Conservation (phyloP, 2,329 filamentous ascomycete species). For the Phoma sp. region DNA sequence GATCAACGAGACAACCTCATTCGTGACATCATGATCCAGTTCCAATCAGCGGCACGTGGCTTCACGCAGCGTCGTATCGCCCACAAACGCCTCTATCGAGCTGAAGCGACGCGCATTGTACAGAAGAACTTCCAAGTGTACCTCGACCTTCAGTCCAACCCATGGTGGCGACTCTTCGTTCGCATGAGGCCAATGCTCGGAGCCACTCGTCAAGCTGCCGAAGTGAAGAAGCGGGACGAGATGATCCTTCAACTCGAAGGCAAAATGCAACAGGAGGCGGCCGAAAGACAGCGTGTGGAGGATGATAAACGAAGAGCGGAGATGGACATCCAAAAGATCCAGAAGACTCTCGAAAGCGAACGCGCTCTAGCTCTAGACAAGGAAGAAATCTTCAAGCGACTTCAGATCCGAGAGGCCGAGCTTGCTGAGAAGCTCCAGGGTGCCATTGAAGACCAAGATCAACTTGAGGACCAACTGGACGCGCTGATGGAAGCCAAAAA, state of each 20-base stretch:
- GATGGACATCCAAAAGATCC: constrained; percentile 84
- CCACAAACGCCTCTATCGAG: constrained; percentile 91
- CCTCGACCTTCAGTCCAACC: constrained; percentile 85
- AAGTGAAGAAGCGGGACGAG: constrained; percentile 94
- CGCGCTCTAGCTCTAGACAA: constrained; percentile 95
- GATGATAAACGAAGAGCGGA: constrained; percentile 90
- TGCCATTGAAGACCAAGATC: constrained; percentile 92
- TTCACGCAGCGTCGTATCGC: constrained; percentile 87
- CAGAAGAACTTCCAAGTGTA: constrained; percentile 95
- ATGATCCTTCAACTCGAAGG: constrained; percentile 87
- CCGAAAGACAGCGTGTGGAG: constrained; percentile 80
- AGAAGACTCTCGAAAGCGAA: constrained; percentile 94
- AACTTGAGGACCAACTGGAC: constrained; percentile 91
- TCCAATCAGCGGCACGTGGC: constrained; percentile 90
- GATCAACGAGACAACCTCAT: constrained; percentile 94
- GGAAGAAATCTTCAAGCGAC: constrained; percentile 97
- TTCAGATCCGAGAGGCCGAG: constrained; percentile 90
- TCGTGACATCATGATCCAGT: constrained; percentile 88
- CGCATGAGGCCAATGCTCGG: constrained; percentile 96
- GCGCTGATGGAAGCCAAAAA: constrained; percentile 88
- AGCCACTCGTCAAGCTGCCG: constrained; percentile 86
- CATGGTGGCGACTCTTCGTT: constrained; percentile 96
- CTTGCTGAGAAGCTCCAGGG: constrained; percentile 91
- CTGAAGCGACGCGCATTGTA: constrained; percentile 93
- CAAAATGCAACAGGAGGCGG: constrained; percentile 79